phyloP scores from a whole-genome alignment of 768 basidiomycete species.

The Tylopilus plumbeoviolaceoides region DNA sequence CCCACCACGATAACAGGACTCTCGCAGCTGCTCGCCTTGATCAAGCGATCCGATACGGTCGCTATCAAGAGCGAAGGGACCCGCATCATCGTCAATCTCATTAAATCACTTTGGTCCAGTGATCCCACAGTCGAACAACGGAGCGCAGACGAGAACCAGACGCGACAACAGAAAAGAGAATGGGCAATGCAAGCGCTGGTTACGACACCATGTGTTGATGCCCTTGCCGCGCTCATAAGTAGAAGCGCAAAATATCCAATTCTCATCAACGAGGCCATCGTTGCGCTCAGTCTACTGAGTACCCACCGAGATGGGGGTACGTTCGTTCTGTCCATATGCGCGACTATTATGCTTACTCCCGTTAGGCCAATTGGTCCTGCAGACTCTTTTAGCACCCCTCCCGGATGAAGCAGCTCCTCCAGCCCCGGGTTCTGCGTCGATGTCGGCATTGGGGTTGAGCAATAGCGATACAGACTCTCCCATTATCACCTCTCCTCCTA shows the following conservation, averaged over 20 bases:
- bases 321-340: not conserved
- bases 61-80: conserved; percentile 88
- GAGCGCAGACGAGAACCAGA: conserved; percentile 33
- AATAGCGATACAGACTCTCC: conserved; percentile 48
- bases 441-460: conserved; percentile 37
- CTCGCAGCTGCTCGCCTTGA: conserved; percentile 67
- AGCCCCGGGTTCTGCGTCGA: conserved; percentile 30
- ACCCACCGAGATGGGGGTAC: conserved; percentile 62
- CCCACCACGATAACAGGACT: conserved; percentile 46
- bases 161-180: conserved; percentile 47
- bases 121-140: conserved; percentile 33
- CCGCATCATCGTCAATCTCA: conserved; percentile 80
- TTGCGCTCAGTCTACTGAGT: conserved; percentile 76
- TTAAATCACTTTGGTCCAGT: conserved; percentile 71
- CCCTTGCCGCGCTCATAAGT: conserved; percentile 67
- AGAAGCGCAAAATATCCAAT: conserved; percentile 78
- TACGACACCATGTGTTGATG: conserved; percentile 51
- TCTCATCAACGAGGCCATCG: conserved; percentile 84
- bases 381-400: conserved; percentile 52
- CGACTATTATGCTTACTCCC: conserved; percentile 5
- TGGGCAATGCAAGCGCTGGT: conserved; percentile 50
- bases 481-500: conserved; percentile 40
- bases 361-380: conserved; percentile 59
- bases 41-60: conserved; percentile 74
- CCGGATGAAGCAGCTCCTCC: conserved; percentile 37